These are phyloP conservation scores for Nakaseomyces bracarensis DNA, from an alignment of 1,139 yeast species.

Conservation along the genomic window DNA sequence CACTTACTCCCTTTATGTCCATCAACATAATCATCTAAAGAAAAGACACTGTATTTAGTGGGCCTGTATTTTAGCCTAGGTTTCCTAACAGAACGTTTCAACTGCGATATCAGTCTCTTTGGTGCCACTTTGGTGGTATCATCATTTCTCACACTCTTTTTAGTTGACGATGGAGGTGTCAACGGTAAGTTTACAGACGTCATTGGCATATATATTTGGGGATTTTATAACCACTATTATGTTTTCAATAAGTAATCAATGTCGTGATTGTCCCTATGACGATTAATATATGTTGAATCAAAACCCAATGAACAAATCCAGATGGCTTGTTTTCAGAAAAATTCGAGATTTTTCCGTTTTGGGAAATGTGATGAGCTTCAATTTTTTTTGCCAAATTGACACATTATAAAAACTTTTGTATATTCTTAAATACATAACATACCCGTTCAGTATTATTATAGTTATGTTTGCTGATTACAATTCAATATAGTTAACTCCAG, in stretches of 20 bases:
- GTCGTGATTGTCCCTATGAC: neutral
- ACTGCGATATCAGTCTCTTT: conserved; percentile 18
- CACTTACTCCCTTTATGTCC: conserved; percentile 29
- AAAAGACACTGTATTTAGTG: conserved; percentile 35
- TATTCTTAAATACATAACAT: no score
- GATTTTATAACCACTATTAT: neutral
- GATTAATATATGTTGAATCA: neutral
- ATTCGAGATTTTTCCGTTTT: conserved; percentile 5
- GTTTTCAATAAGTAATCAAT: neutral
- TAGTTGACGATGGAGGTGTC: conserved; percentile 6
- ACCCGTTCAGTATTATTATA: no score
- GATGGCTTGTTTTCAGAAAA: no score
- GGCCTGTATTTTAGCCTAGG: conserved; percentile 40
- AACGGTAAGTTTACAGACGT: neutral
- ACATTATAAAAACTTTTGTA: no score
- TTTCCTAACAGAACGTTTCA: conserved; percentile 27
- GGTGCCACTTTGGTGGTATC: conserved; percentile 13
- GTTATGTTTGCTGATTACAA: no score
- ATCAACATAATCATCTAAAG: conserved; percentile 29
- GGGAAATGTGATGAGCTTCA: conserved; percentile 5
- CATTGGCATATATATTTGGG: neutral
- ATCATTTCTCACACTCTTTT: neutral
- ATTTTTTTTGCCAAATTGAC: no score
- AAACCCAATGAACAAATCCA: neutral
- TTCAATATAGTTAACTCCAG: no score